Conservation (phyloP, 805 yeast species). For the Wickerhamiella azymoides region DNA sequence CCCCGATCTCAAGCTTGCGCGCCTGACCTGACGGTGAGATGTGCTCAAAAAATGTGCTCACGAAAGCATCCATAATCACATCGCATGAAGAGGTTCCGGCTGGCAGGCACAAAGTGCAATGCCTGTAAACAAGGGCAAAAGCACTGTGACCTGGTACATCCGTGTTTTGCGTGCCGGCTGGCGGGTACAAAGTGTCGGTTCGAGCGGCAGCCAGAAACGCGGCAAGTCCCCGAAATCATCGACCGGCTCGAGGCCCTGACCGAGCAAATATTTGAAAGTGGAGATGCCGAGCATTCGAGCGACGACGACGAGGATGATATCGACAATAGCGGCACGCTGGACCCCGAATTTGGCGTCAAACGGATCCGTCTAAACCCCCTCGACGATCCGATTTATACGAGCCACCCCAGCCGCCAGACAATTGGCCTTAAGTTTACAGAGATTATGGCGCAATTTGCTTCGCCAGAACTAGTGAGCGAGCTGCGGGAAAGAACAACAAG, state of each 20-base stretch:
- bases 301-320: background rate
- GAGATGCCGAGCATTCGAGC: background rate
- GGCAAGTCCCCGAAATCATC: slow-evolving; percentile 1
- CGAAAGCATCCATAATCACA: background rate
- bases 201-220: background rate
- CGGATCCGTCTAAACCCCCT: slow-evolving; percentile 1
- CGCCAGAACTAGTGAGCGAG: background rate
- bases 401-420: background rate
- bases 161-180: background rate
- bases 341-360: slow-evolving; percentile 3
- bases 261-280: slow-evolving; percentile 1
- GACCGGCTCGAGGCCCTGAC: slow-evolving; percentile 3
- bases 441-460: background rate
- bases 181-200: background rate
- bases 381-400: slow-evolving; percentile 1
- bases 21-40: no score
- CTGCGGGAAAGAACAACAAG: background rate
- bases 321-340: background rate
- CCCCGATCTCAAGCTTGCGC: no score
- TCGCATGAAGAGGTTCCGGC: background rate
- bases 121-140: background rate
- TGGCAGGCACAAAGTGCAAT: background rate
- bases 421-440: background rate
- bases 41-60: no score
- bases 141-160: background rate